A percentile compares a stretch with the other conserved stretches of the same genome.
phyloP scores from a whole-genome alignment of 176 grass and related monocot genomes.

The Chloris gayana region DNA sequence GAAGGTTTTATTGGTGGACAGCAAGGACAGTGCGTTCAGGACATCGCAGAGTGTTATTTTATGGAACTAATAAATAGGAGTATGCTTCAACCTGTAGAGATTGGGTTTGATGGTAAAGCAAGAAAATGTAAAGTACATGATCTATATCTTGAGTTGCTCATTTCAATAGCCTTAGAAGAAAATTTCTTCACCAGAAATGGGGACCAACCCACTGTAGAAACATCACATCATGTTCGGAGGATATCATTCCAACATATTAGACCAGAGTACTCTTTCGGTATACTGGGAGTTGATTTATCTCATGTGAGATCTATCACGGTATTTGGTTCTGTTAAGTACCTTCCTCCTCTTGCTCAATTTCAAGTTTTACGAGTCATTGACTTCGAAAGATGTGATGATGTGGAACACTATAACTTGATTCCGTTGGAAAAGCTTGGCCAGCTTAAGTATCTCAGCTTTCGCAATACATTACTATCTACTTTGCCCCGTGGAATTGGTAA shows the following conservation, averaged over 20 bases:
- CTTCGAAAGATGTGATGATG: rapidly evolving
- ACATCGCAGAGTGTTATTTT: too few species aligned
- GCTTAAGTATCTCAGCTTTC: constrained; percentile 14
- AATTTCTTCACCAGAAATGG: too few species aligned
- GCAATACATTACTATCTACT: rapidly evolving
- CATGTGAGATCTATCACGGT: not conserved
- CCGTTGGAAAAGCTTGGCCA: not conserved
- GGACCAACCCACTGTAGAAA: too few species aligned
- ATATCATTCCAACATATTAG: not conserved
- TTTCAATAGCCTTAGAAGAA: too few species aligned
- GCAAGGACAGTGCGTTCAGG: too few species aligned
- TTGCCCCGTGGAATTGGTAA: not conserved
- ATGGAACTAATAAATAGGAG: too few species aligned
- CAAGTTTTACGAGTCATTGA: not conserved
- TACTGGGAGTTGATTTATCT: not conserved
- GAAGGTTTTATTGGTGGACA: too few species aligned
- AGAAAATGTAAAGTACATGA: too few species aligned
- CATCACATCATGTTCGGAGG: not conserved
- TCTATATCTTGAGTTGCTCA: too few species aligned
- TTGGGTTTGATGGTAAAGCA: too few species aligned
- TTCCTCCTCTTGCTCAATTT: not conserved
- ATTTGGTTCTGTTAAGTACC: not conserved
- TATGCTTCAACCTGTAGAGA: too few species aligned
- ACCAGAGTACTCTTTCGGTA: not conserved
- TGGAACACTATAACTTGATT: not conserved